phyloP scores from a whole-genome alignment of 1,284 basidiomycete species.

The Puccinia polysora region DNA sequence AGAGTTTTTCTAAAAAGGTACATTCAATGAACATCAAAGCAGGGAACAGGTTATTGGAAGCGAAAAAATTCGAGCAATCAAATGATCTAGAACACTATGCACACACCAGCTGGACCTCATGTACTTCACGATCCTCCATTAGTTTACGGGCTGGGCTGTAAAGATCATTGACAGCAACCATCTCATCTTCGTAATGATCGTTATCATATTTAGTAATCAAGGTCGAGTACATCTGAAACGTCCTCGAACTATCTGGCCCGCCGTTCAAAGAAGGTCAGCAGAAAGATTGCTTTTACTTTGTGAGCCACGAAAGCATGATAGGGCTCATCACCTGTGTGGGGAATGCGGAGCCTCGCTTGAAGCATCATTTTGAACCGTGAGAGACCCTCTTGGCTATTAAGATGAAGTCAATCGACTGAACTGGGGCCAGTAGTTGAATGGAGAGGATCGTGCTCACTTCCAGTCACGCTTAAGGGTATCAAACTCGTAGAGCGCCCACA shows the following conservation, averaged over 20 bases:
- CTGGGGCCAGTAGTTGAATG: neutral
- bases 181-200: conserved; percentile 40
- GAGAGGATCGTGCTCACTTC: conserved; percentile 13
- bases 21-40: neutral
- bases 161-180: conserved; percentile 33
- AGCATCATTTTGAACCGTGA: conserved; percentile 20
- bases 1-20: conserved; percentile 33
- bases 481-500: conserved; percentile 38
- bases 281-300: neutral
- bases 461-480: conserved; percentile 8
- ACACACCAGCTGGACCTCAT: conserved; percentile 40
- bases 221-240: conserved; percentile 38
- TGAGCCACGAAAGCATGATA: neutral
- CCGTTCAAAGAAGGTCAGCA: neutral
- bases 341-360: conserved; percentile 41
- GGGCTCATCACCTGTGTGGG: conserved; percentile 27
- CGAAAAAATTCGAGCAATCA: neutral
- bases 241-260: conserved; percentile 29
- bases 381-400: conserved; percentile 20
- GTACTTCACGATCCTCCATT: conserved; percentile 36
- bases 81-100: neutral
- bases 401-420: neutral
- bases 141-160: conserved; percentile 38
- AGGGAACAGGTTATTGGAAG: neutral
- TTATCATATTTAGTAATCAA: conserved; percentile 39